Evolutionary conservation across 2,329 filamentous ascomycete species (phyloP).

Genomic region (Colletotrichum sojae): DNA sequence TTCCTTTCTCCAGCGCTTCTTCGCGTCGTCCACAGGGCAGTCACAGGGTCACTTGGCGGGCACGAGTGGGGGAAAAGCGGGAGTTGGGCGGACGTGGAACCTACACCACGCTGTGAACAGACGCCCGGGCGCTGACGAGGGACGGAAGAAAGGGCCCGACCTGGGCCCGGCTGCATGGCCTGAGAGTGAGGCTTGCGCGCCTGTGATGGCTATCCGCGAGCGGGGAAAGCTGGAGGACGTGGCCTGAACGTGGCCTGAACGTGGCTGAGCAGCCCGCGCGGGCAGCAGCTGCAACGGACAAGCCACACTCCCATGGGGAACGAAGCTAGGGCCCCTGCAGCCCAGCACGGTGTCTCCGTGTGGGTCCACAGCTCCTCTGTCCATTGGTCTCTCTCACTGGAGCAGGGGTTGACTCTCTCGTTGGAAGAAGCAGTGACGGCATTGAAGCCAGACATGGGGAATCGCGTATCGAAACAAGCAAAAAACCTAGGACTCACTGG

Average conservation of each 20-base stretch:
- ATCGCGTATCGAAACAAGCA: background rate
- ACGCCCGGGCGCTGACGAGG: conserved; percentile 1
- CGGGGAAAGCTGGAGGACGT: background rate
- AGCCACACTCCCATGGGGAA: conserved; percentile 31
- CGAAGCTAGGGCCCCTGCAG: conserved; percentile 18
- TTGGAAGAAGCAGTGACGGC: background rate
- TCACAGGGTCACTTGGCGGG: conserved; percentile 18
- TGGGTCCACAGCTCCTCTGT: too few species aligned
- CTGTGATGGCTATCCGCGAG: background rate
- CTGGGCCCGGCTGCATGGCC: background rate
- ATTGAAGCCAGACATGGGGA: background rate
- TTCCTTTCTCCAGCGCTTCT: background rate
- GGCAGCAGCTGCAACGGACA: background rate
- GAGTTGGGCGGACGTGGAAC: too few species aligned
- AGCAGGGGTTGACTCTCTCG: background rate
- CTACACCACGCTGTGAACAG: background rate
- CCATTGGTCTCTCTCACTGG: background rate
- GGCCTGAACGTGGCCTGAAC: conserved; percentile 29
- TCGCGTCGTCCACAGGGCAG: background rate
- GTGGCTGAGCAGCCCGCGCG: conserved; percentile 19
- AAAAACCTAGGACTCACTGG: background rate
- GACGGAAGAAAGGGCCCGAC: background rate
- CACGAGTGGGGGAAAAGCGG: background rate
- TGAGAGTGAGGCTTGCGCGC: conserved; percentile 25
- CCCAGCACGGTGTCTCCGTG: conserved; percentile 11